Conservation (phyloP, 164 flowering plant species). For the Stephania yunnanensis region DNA sequence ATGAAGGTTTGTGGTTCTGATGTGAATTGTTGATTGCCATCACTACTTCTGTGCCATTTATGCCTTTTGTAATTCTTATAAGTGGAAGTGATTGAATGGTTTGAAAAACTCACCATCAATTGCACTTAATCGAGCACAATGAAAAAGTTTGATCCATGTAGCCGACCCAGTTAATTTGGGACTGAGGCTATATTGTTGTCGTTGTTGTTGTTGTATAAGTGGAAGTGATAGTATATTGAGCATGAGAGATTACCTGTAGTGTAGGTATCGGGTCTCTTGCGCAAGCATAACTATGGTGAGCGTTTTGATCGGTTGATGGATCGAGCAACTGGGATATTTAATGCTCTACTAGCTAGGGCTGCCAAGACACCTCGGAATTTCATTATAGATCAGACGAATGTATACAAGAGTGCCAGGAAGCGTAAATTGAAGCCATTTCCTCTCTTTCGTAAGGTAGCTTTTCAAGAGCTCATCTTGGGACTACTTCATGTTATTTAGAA, state of each 20-base stretch:
- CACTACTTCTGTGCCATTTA: not conserved
- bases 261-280: slow-evolving; percentile 55
- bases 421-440: slow-evolving; percentile 52
- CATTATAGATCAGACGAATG: slow-evolving; percentile 68
- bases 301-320: slow-evolving; percentile 55
- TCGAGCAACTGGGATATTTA: slow-evolving; percentile 50
- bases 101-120: too few relatives aligned
- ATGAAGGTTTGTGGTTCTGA: slow-evolving; percentile 44
- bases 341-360: slow-evolving; percentile 51
- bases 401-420: slow-evolving; percentile 58
- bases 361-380: slow-evolving; percentile 42
- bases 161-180: too few relatives aligned
- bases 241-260: slow-evolving; percentile 11
- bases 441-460: slow-evolving; percentile 41
- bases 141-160: too few relatives aligned
- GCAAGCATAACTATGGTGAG: slow-evolving; percentile 57
- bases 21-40: not conserved
- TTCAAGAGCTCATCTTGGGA: not conserved
- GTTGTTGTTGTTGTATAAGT: too few relatives aligned
- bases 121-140: too few relatives aligned
- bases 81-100: not conserved
- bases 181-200: too few relatives aligned
- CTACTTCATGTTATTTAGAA: not conserved
- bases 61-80: not conserved
- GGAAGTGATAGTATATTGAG: not conserved